These are phyloP conservation scores for Pholiota microspora DNA, from an alignment of 768 basidiomycete species.

Conservation along the genomic window DNA sequence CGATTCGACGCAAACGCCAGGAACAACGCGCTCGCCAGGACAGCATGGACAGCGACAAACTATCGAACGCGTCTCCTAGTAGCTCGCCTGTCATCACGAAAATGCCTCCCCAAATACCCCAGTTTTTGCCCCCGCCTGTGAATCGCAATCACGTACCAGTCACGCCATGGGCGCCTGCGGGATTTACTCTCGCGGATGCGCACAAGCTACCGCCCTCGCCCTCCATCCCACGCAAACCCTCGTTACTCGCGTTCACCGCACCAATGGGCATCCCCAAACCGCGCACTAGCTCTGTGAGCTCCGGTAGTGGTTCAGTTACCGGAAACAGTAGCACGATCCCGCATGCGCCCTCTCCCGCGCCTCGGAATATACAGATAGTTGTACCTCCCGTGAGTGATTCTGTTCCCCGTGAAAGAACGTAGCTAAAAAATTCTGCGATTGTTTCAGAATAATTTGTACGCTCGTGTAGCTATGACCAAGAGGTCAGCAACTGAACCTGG, in stretches of 20 bases:
- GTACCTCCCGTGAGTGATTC: not conserved
- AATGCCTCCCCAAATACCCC: not conserved
- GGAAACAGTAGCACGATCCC: not conserved
- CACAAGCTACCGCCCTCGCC: not conserved
- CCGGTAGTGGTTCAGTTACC: not conserved
- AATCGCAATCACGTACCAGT: constrained; percentile 5
- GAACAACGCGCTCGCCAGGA: constrained; percentile 1
- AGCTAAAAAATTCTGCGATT: not conserved
- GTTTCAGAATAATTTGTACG: constrained; percentile 4
- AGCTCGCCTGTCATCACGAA: constrained; percentile 1
- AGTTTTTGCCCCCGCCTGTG: not conserved
- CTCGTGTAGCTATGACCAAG: constrained; percentile 1
- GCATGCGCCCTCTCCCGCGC: constrained; percentile 1
- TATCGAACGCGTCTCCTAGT: not conserved
- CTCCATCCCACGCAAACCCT: not conserved
- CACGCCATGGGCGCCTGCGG: constrained; percentile 4
- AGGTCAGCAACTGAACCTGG: too few species aligned
- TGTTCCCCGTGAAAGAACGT: too few species aligned
- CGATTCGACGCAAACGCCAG: constrained; percentile 1
- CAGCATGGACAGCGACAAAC: constrained; percentile 16
- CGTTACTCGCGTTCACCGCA: not conserved
- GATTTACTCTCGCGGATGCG: not conserved
- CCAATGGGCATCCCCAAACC: not conserved
- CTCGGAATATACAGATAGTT: not conserved
- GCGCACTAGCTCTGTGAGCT: not conserved